Conservation (phyloP, 1,284 basidiomycete species). For the Porogramme epimiltina region DNA sequence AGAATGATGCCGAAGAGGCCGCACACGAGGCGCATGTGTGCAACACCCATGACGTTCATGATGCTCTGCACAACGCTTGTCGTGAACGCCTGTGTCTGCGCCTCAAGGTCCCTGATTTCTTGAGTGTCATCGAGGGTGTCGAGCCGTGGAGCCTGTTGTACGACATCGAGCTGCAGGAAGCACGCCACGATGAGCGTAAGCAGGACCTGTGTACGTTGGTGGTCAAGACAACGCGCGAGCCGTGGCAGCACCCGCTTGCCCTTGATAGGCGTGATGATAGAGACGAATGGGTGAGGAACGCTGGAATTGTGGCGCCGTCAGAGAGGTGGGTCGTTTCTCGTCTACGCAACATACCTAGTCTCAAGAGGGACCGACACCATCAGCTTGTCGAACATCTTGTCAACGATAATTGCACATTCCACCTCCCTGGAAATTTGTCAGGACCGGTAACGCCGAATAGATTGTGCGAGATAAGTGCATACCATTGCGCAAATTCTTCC, state of each 20-base stretch:
- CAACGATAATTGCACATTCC: slow-evolving; percentile 64
- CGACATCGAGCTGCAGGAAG: slow-evolving; percentile 92
- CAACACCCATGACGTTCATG: slow-evolving; percentile 78
- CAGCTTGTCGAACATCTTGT: slow-evolving; percentile 81
- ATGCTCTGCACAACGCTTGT: slow-evolving; percentile 87
- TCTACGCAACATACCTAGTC: slow-evolving; percentile 58
- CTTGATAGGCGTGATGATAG: slow-evolving; percentile 86
- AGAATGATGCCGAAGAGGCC: slow-evolving; percentile 87
- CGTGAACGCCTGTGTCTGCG: slow-evolving; percentile 89
- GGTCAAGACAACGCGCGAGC: slow-evolving; percentile 83
- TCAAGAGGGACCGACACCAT: slow-evolving; percentile 91
- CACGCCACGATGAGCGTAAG: slow-evolving; percentile 93
- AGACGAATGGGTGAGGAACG: slow-evolving; percentile 96
- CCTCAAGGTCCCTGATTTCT: slow-evolving; percentile 77
- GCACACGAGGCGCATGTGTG: slow-evolving; percentile 80
- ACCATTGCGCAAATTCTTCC: slow-evolving; percentile 59
- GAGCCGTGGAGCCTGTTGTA: slow-evolving; percentile 71
- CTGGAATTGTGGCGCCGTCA: slow-evolving; percentile 43
- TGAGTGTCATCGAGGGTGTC: slow-evolving; percentile 67
- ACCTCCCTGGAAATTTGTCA: slow-evolving; percentile 5
- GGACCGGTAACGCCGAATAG: background rate
- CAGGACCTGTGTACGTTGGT: slow-evolving; percentile 82
- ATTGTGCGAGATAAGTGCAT: background rate
- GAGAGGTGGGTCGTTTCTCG: slow-evolving; percentile 2
- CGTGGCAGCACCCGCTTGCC: slow-evolving; percentile 93